Evolutionary conservation across 2,329 filamentous ascomycete genomes (phyloP).

Genomic region (Ophiostoma sp.): DNA sequence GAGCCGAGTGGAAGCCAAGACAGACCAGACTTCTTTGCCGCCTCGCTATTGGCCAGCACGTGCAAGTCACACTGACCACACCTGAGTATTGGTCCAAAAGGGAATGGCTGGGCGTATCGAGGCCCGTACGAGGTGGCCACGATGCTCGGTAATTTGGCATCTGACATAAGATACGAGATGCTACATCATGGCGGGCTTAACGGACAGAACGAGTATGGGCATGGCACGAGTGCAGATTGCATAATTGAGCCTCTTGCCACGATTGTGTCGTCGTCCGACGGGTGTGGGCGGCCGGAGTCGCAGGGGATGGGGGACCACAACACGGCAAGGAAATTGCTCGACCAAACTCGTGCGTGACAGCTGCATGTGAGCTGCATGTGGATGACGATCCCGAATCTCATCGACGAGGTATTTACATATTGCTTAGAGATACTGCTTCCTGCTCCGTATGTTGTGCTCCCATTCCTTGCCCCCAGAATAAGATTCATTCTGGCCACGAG

Average conservation of each 20-base stretch:
- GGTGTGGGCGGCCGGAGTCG: neutral
- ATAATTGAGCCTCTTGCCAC: neutral
- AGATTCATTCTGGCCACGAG: neutral
- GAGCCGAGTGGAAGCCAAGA: slow-evolving; percentile 3
- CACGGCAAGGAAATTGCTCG: neutral
- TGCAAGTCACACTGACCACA: neutral
- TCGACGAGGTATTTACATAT: too few relatives aligned
- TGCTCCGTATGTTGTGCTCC: too few relatives aligned
- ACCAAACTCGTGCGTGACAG: neutral
- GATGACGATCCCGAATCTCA: neutral
- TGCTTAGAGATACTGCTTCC: too few relatives aligned
- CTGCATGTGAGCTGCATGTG: neutral
- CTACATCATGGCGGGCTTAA: neutral
- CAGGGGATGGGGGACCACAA: neutral
- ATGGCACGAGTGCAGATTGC: neutral
- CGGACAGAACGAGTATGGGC: neutral
- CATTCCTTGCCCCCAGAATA: too few relatives aligned
- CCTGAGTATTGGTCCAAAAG: neutral
- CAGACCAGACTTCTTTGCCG: neutral
- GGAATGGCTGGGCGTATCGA: neutral
- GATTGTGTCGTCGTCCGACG: neutral
- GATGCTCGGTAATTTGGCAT: neutral
- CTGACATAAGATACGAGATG: neutral
- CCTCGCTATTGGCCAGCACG: neutral
- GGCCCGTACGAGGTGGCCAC: neutral